Conservation (phyloP, 2,329 filamentous ascomycete species). For the Incumbomyces lentus region DNA sequence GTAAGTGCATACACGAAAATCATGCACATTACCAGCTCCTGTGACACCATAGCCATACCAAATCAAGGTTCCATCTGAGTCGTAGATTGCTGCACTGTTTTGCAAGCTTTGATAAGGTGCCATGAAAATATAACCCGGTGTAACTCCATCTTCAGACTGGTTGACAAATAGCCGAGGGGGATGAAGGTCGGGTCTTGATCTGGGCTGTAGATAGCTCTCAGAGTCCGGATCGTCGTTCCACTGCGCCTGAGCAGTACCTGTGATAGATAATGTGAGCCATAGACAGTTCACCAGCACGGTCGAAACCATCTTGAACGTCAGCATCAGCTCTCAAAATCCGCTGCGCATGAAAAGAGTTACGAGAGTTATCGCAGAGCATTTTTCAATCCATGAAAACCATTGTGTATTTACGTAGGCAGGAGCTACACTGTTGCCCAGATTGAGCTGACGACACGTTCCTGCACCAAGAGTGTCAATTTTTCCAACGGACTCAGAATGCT, state of each 20-base stretch:
- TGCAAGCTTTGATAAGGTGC: constrained; percentile 41
- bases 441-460: too few relatives aligned
- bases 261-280: neutral
- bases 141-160: constrained; percentile 23
- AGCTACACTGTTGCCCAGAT: too few relatives aligned
- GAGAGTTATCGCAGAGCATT: neutral
- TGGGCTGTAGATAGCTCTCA: constrained; percentile 2
- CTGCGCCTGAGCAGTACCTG: neutral
- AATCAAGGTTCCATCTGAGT: constrained; percentile 41
- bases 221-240: neutral
- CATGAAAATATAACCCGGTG: constrained; percentile 42
- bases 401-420: too few relatives aligned
- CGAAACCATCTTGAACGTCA: neutral
- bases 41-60: constrained; percentile 41
- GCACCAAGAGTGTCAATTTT: too few relatives aligned
- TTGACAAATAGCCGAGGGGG: constrained; percentile 27
- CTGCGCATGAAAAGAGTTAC: neutral
- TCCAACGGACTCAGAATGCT: too few relatives aligned
- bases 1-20: constrained; percentile 40
- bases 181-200: constrained; percentile 31
- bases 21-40: constrained; percentile 40
- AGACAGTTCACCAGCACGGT: neutral
- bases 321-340: neutral
- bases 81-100: constrained; percentile 43
- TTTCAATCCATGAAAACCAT: too few relatives aligned